Base-by-base conservation (phyloP, 2,329 filamentous ascomycete species). In the Cladosporium sp. region DNA sequence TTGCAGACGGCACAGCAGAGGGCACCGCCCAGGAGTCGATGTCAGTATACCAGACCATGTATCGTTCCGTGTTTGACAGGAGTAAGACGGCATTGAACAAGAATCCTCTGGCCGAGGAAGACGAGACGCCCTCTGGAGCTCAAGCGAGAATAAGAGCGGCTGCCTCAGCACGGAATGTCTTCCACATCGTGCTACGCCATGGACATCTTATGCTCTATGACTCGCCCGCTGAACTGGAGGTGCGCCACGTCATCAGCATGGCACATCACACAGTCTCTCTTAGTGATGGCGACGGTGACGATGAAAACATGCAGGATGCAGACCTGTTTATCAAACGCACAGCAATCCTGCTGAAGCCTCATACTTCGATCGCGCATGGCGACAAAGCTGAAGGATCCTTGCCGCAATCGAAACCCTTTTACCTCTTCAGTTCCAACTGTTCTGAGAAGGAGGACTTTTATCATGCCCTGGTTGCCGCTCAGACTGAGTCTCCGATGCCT, bases 371-470 rank as follows among this genome's bases (percentile, higher is more conserved):
- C 17, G 38, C 39, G 34, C 42, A 45, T 12, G 47, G 42, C 19
- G 40, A 59, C 38, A 34, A n/a, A 3, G 15, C 36, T 22, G 25
- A 45, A 22, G 51, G 39, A 8, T 25, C 20, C 19, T 15, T 39
- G 9, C 19, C 55, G 3, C 64, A 59, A 39, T 59, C 90, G 6
- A 92, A 90, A 65, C 92, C 94, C 0, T 97, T 97, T 75, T 97
- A 87, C 70, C 80, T 99, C 4, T 99, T 97, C 74, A 95, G 90
- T 0, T 92, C 97, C 65, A 96, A 95, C 69, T 90, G 90, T 72
- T 96, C 92, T 0, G 91, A 94, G 49, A 99, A 99, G 73, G 94
- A 99, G 74, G 94, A 99, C 72, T 97, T 99, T 75, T 99, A 99
- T 73, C 93, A 96, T 74, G 89, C 93, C 12, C 80, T 99, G 66